These are phyloP conservation scores for Rhodosporidiobolus sp. DNA, from an alignment of 768 basidiomycete genomes.

Conservation along the genomic window DNA sequence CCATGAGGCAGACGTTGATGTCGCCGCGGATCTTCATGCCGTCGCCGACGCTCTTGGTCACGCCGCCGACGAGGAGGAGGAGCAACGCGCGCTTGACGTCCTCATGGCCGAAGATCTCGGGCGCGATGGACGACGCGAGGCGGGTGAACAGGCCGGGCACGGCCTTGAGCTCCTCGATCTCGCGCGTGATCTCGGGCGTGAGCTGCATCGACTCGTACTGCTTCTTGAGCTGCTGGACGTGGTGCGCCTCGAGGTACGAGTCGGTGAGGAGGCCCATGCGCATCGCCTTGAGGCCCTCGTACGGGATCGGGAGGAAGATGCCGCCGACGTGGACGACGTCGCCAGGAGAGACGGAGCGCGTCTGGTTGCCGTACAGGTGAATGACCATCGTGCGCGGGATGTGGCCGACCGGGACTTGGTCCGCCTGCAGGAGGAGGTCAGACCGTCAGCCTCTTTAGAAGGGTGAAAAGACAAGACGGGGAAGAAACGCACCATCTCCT, in stretches of 20 bases:
- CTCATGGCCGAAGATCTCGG: constrained; percentile 95
- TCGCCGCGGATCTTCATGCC: constrained; percentile 99
- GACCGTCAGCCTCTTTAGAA: no score
- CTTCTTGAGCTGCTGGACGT: constrained; percentile 92
- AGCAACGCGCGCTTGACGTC: constrained; percentile 97
- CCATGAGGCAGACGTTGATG: constrained; percentile 96
- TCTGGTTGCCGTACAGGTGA: constrained; percentile 86
- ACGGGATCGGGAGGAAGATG: constrained; percentile 94
- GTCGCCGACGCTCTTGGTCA: constrained; percentile 90
- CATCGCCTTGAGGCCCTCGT: constrained; percentile 94
- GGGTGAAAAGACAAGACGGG: no score
- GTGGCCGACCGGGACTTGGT: constrained; percentile 98
- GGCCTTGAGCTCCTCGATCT: constrained; percentile 64
- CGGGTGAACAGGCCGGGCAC: constrained; percentile 76
- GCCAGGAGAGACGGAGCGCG: constrained; percentile 87
- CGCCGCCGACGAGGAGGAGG: constrained; percentile 87
- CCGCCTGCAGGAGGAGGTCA: constrained; percentile 59
- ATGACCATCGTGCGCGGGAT: constrained; percentile 97
- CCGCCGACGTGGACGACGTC: constrained; percentile 95
- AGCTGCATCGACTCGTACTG: constrained; percentile 93
- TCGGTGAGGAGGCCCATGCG: constrained; percentile 95
- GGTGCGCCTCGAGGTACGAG: constrained; percentile 88
- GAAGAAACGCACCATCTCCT: constrained; percentile 75
- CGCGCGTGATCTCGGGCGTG: constrained; percentile 73
- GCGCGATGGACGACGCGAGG: constrained; percentile 89